Evolutionary conservation across 2,329 filamentous ascomycete species (phyloP), one percentile per base, ranked within the genome.

Genomic region (Helotiales sp.): DNA sequence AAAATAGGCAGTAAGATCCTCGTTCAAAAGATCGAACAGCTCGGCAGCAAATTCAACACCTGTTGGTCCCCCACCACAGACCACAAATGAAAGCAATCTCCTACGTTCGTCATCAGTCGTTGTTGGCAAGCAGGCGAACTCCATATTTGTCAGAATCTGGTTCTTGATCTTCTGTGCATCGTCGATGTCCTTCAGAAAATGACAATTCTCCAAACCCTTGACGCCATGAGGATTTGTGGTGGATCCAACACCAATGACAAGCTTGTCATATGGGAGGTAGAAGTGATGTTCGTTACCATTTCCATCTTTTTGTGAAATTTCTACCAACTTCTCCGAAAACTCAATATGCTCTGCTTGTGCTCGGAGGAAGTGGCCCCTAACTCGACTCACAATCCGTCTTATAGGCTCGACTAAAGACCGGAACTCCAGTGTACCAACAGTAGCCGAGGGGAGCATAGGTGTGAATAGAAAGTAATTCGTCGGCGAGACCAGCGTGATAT

Each of bases 401-500:
- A 99, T 90, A 0, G 95, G 95, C 74, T 99, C 95, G 38, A 97
- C 91, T 58, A 99, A 79, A 50, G 92, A 96, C 63, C 93, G 83
- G 68, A 98, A 78, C 70, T 96, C 93, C 30, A 99, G 79, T 0
- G 95, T 99, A 12, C 96, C 96, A 5, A 99, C 95, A 0, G 96
- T 99, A 7, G 95, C 96, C 31, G 92, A 96, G 1, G 95, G 95
- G 42, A 99, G 80, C 93, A 99, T 98, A 0, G 95, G 95, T 1
- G 95, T 99, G 74, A 99, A 99, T 30, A 99, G 77, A 76, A 99
- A 99, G 76, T 98, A 96, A 69, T 98, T 98, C 33, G 89, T 89
- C 0, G 95, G 93, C 12, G 92, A 96, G 42, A 99, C 88, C 36
- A 99, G 89, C 4, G 93, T 98, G 65, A 99, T 88, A 73, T 99